Base-by-base conservation (phyloP, 495 filamentous ascomycete genomes). In the Cryomyces antarcticus region DNA sequence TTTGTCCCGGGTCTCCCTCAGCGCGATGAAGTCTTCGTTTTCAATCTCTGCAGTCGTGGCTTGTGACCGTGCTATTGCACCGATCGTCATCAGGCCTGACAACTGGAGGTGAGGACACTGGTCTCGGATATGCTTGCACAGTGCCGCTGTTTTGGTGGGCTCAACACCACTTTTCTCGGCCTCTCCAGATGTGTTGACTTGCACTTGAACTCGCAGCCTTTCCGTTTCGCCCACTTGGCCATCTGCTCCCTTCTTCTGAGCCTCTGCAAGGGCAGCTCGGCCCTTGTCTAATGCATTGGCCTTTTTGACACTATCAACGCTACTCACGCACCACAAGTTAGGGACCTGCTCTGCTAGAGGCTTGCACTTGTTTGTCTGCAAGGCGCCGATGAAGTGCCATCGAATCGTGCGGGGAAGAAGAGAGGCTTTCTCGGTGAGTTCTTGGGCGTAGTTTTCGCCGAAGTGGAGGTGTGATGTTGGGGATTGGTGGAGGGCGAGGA, bases 391-490 rank as follows among this genome's bases (percentile, higher is more conserved):
- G 58, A 95, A 94, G 55, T 97, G 89, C 89, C 89, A 97, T 42
- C 71, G 67, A 43, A 97, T 80, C 13, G 63, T 69, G n/a, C 57
- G 52, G 0, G 89, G 89, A 5, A 96, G 72, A 13, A 85, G 52
- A 7, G 70, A 65, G 7, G 86, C 80, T 62, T 97, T 97, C 57
- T 88, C 75, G 40, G 72, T 63, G 36, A 97, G 75, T 56, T 97
- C 89, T 57, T 95, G 86, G 10, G 81, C 69, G 66, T 97, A 97
- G 64, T 97, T 97, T 62, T 97, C 89, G 48, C 89, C 89, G 59
- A 95, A 95, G 61, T 96, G 85, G 41, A 66, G 50, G 36, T 93
- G 87, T 0, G 57, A 48, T 37, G 49, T 30, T 36, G 48, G 40
- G 37, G 38, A 11, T 45, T 73, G 63, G 64, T 92, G 78, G 3